Evolutionary conservation across 2,329 filamentous ascomycete species (phyloP).

Genomic region (Ophiocordyceps camponoti-leonardi): DNA sequence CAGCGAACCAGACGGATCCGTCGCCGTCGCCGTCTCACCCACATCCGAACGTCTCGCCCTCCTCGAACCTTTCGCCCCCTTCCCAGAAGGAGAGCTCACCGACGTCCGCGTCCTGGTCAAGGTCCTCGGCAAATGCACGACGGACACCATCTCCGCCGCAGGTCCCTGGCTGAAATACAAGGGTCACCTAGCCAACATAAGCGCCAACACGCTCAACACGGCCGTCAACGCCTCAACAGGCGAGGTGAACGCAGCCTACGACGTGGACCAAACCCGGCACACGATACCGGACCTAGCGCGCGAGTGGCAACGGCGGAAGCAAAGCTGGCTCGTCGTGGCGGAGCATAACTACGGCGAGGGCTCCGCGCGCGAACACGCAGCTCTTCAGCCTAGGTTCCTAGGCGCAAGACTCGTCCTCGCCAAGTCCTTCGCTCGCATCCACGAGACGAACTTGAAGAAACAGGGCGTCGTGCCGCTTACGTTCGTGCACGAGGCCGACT

Average conservation of each 20-base stretch:
- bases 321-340: conserved; percentile 83
- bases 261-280: conserved; percentile 55
- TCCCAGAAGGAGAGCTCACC: conserved; percentile 58
- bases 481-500: conserved; percentile 76
- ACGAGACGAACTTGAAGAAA: conserved; percentile 94
- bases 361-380: conserved; percentile 76
- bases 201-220: conserved; percentile 90
- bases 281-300: conserved; percentile 79
- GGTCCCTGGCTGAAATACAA: conserved; percentile 99
- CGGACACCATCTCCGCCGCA: conserved; percentile 93
- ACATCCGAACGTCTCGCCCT: conserved; percentile 81
- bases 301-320: conserved; percentile 59
- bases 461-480: conserved; percentile 92
- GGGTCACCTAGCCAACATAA: conserved; percentile 95
- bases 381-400: conserved; percentile 78
- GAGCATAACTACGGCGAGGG: conserved; percentile 97
- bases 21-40: conserved; percentile 63
- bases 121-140: conserved; percentile 94
- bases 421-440: conserved; percentile 81
- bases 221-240: conserved; percentile 83
- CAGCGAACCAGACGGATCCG: conserved; percentile 51
- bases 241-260: conserved; percentile 85
- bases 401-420: conserved; percentile 69
- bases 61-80: conserved; percentile 76
- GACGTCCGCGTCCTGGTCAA: conserved; percentile 83